Base-by-base conservation (phyloP, 2,329 filamentous ascomycete genomes). In the Parafenestella ontariensis region DNA sequence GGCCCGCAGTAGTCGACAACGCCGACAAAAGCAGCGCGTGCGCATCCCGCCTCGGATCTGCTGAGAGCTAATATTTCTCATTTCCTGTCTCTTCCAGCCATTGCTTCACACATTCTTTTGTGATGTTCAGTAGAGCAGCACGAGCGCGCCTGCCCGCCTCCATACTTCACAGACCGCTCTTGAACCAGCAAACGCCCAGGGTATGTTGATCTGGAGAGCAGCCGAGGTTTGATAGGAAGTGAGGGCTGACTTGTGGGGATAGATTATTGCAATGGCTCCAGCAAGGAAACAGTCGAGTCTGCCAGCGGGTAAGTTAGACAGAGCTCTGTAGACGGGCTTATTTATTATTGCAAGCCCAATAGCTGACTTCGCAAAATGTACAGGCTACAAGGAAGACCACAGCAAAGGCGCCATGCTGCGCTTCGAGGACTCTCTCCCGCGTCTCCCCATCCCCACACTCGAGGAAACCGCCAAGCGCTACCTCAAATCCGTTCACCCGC, bases 341-440 rank as follows among this genome's bases (percentile, higher is more conserved):
- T 43, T 17, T 24, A 46, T 47, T 5, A 8, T n/a, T 23, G 11
- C 20, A 21, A 24, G 41, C 6, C 18, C 2, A 7, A n/a, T 24
- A 15, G 37, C 21, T 40, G 26, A 40, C 17, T 23, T 21, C 10
- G 11, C 18, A 5, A 39, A 24, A 40, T 23, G 6, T 8, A 15
- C 15, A 91, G 90, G 88, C 67, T 94, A 95, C 79, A 86, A 83
- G 69, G 91, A 95, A 79, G 90, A 95, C 77, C 83, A 83, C 68
- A 87, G 87, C 69, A 93, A 92, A 75, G 90, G 90, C 49, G 82
- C 86, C 42, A 95, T 91, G 89, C 83, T 95, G 65, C 86, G 91
- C 65, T 96, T 90, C 76, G 90, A 96, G 75, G 90, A 93, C 33
- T 94, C 90, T n/a, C 85, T 96, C 28, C 91, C 91, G 40, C 84